Evolutionary conservation across 352 stramenopile species (phyloP).

Genomic region (Blastocystis sp.): DNA sequence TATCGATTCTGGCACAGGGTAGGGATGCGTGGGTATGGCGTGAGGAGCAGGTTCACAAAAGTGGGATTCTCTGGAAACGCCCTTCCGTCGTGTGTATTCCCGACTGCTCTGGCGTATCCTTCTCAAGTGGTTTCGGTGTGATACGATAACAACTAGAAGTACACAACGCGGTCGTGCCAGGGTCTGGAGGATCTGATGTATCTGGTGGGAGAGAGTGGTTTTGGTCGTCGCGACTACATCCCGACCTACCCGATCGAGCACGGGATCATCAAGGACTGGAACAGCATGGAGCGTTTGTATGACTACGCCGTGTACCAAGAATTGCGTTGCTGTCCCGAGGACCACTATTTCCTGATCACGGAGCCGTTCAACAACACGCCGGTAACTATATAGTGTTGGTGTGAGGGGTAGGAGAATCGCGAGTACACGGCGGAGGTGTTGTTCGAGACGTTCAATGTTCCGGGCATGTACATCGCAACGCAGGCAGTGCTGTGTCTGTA

Average conservation of each 20-base stretch:
- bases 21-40: constrained; percentile 66
- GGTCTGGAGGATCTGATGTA: constrained; percentile 90
- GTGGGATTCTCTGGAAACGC: constrained; percentile 90
- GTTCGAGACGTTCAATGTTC: constrained; percentile 79
- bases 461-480: constrained; percentile 88
- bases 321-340: constrained; percentile 87
- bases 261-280: constrained; percentile 81
- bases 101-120: constrained; percentile 83
- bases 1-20: constrained; percentile 92
- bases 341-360: constrained; percentile 86
- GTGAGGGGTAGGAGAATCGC: constrained; percentile 79
- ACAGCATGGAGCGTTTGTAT: constrained; percentile 91
- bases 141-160: background rate
- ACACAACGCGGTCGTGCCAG: constrained; percentile 79
- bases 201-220: constrained; percentile 88
- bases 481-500: constrained; percentile 89
- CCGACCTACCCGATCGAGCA: constrained; percentile 82
- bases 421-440: constrained; percentile 87
- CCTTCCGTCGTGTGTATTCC: constrained; percentile 90
- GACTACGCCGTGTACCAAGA: constrained; percentile 86
- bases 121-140: constrained; percentile 22
- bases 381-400: background rate
- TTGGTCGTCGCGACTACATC: constrained; percentile 84
- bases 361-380: constrained; percentile 88
- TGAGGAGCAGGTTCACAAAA: constrained; percentile 85